Evolutionary conservation across 495 filamentous ascomycete genomes (phyloP), one percentile per base, ranked within the genome.

Genomic region (Xylaria cubensis): DNA sequence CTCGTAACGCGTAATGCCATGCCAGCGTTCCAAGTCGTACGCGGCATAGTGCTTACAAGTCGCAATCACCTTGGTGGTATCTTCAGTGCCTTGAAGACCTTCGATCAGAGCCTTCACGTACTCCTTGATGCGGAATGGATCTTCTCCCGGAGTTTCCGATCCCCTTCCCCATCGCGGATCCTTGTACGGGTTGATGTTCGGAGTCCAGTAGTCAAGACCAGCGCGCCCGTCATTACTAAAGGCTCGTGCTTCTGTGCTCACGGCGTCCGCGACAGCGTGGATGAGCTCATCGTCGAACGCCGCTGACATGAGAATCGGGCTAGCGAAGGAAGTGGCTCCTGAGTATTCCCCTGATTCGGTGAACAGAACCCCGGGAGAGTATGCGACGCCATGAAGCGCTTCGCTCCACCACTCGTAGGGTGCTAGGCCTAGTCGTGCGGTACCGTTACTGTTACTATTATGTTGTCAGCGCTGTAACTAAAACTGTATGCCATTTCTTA

Each of bases 1-100:
- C 0, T 83, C 85, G 59, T 88, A 84, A 0, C 88, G 83, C 5
- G 80, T 82, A 67, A 86, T 86, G 29, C 82, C 81, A 53, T 84
- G 75, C 86, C 88, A 90, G 55, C 83, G 73, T 72, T 92, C 90
- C 32, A 91, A 80, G 70, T 92, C 90, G 73, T 92, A 91, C 2
- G 85, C 89, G 2, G 85, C 88, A 69, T 82, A 91, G 71, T 91
- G 89, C 75, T 90, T 91, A 51, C 88, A 89, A 6, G 87, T 91
- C 9, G 88, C 88, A 0, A 87, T 82, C 13, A 91, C 76, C 74
- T 88, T 89, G 46, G 76, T 78, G 59, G 75, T 79, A 3, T 76
- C 72, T 58, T 79, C 73, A 15, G 74, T 84, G 10, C 89, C 89
- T 70, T 92, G 87, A 9, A 92, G 80, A n/a, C 89, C 89, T 0